phyloP scores from a whole-genome alignment of 768 basidiomycete genomes.

The Gymnopilus dilepis region DNA sequence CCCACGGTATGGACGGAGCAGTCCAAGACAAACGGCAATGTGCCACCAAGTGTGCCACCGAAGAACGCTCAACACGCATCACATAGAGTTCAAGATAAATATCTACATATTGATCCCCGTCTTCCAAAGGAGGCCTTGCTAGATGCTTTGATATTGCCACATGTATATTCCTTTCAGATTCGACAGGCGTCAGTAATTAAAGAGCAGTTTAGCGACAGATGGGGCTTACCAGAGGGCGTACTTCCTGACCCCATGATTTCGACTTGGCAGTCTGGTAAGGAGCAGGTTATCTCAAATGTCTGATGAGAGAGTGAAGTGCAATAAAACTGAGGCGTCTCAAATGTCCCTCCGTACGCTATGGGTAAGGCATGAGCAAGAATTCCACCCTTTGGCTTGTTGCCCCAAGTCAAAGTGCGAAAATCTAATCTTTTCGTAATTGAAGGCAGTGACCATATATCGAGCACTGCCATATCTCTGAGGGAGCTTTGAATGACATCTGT shows the following conservation, averaged over 20 bases:
- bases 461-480: not conserved
- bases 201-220: not conserved
- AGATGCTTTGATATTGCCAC: constrained; percentile 13
- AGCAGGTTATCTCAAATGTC: constrained; percentile 16
- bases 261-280: constrained; percentile 2
- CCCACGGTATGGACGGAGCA: too few species aligned
- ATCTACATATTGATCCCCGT: too few species aligned
- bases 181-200: not conserved
- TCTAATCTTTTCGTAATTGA: not conserved
- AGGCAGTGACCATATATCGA: not conserved
- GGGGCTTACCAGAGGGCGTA: constrained; percentile 1
- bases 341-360: constrained; percentile 2
- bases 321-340: constrained; percentile 4
- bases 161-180: constrained; percentile 12
- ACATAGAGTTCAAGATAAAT: too few species aligned
- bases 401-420: constrained; percentile 7
- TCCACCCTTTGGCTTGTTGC: not conserved
- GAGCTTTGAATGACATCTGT: not conserved
- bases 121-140: not conserved
- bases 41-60: too few species aligned
- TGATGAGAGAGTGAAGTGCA: constrained; percentile 14
- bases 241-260: constrained; percentile 9
- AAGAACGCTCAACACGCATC: too few species aligned
- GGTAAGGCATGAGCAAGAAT: not conserved
- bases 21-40: too few species aligned